phyloP scores from a whole-genome alignment of 2,329 filamentous ascomycete species.

The Microdochium nivale region DNA sequence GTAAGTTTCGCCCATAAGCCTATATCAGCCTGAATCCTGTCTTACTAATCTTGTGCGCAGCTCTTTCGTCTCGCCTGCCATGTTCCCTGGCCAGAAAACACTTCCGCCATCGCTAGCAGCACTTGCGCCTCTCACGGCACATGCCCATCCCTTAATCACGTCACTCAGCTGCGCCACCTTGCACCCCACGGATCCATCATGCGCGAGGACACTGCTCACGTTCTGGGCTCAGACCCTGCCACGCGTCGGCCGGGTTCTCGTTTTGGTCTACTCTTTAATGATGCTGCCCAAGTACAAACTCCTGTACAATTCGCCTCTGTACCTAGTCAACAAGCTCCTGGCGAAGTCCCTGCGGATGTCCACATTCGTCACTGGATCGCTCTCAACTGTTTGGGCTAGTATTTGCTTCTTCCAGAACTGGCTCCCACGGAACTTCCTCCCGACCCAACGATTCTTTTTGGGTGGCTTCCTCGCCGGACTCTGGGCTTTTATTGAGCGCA shows the following conservation, averaged over 20 bases:
- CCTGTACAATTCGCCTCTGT: slow-evolving; percentile 61
- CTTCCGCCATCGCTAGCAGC: slow-evolving; percentile 57
- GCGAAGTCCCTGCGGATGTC: slow-evolving; percentile 65
- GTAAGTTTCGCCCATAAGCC: slow-evolving; percentile 33
- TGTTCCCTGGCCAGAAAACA: slow-evolving; percentile 66
- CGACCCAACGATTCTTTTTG: slow-evolving; percentile 82
- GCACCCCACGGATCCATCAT: slow-evolving; percentile 82
- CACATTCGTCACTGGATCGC: slow-evolving; percentile 71
- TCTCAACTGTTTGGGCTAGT: slow-evolving; percentile 79
- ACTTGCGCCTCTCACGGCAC: slow-evolving; percentile 70
- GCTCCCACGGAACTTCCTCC: slow-evolving; percentile 64
- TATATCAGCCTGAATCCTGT: not conserved
- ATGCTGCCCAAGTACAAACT: slow-evolving; percentile 59
- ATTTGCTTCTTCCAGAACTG: slow-evolving; percentile 82
- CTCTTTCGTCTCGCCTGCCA: slow-evolving; percentile 72
- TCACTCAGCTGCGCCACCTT: slow-evolving; percentile 83
- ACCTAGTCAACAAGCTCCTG: slow-evolving; percentile 57
- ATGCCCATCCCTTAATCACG: slow-evolving; percentile 79
- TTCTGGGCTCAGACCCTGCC: slow-evolving; percentile 84
- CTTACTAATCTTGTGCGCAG: slow-evolving; percentile 26
- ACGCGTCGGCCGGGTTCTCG: slow-evolving; percentile 66
- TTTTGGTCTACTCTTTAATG: slow-evolving; percentile 64
- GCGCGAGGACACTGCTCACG: slow-evolving; percentile 75
- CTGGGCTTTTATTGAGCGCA: slow-evolving; percentile 71
- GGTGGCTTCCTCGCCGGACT: slow-evolving; percentile 78